Evolutionary conservation across 768 basidiomycete genomes (phyloP).

Genomic region (Boletus vinaceobasis): DNA sequence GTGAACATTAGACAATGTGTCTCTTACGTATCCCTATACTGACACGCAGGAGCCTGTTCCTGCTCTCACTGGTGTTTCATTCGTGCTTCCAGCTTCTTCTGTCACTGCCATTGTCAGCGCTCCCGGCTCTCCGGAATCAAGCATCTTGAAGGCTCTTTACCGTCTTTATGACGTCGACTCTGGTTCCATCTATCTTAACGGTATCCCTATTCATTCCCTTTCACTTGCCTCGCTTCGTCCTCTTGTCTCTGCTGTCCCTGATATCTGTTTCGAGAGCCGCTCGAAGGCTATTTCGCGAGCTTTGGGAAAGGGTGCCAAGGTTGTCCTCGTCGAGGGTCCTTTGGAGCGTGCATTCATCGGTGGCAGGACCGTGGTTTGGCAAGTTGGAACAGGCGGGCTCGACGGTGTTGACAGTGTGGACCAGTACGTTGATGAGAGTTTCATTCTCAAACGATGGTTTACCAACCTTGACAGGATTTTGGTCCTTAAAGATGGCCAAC

Average conservation of each 20-base stretch:
- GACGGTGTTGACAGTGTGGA: slow-evolving; percentile 57
- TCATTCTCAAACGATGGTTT: not conserved
- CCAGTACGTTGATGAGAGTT: slow-evolving; percentile 40
- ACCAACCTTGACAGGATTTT: slow-evolving; percentile 56
- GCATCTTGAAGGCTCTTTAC: slow-evolving; percentile 83
- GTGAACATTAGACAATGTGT: slow-evolving; percentile 63
- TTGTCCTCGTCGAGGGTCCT: slow-evolving; percentile 26
- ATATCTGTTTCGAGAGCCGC: slow-evolving; percentile 48
- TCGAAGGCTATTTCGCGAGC: slow-evolving; percentile 23
- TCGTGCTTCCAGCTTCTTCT: slow-evolving; percentile 82
- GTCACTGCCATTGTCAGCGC: slow-evolving; percentile 90
- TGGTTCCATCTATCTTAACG: slow-evolving; percentile 78
- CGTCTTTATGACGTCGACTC: slow-evolving; percentile 90
- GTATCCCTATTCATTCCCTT: slow-evolving; percentile 82
- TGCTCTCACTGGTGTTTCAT: slow-evolving; percentile 75
- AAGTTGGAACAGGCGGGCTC: slow-evolving; percentile 16
- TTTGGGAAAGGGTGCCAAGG: slow-evolving; percentile 21
- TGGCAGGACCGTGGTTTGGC: slow-evolving; percentile 29
- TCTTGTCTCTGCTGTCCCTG: slow-evolving; percentile 88
- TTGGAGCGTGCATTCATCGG: slow-evolving; percentile 18
- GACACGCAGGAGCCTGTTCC: slow-evolving; percentile 54
- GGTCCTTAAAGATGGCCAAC: slow-evolving; percentile 86
- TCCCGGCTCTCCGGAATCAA: slow-evolving; percentile 79
- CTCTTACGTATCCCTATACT: slow-evolving; percentile 64
- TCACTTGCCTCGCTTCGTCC: slow-evolving; percentile 77